Percentiles rank a stretch among this genome's conserved stretches.
Evolutionary conservation across 163 green algal genomes (phyloP).

Genomic region (Chloromonas sp.): DNA sequence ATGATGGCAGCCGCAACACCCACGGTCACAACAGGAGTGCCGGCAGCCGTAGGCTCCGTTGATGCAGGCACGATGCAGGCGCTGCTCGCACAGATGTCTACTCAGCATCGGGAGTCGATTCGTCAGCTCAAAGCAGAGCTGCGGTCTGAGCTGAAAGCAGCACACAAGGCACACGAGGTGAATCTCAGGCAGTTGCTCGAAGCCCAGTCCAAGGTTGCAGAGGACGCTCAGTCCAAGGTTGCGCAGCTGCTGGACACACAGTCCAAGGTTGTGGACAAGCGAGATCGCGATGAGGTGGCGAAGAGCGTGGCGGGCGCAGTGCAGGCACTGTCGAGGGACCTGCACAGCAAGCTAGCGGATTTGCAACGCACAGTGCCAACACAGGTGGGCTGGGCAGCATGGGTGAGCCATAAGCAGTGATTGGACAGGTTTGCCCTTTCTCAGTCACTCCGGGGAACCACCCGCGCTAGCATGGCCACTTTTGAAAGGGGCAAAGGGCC

Average conservation of each 20-base stretch:
- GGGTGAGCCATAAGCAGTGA: no score
- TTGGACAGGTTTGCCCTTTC: no score
- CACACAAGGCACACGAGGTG: not conserved
- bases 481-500: no score
- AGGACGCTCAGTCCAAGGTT: not conserved
- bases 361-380: no score
- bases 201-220: not conserved
- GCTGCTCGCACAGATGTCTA: no score
- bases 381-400: no score
- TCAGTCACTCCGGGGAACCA: no score
- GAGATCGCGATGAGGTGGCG: not conserved
- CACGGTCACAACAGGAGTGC: no score
- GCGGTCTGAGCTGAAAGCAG: not conserved
- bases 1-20: no score
- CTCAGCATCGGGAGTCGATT: not conserved
- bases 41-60: no score
- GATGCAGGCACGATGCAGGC: no score
- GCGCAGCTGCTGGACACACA: not conserved
- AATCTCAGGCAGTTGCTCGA: not conserved
- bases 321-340: not conserved
- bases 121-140: constrained; percentile 1
- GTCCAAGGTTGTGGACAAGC: not conserved
- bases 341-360: not conserved
- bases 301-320: not conserved
- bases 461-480: no score